Base-by-base conservation (phyloP, 495 filamentous ascomycete genomes). In the Pyronema domesticum region DNA sequence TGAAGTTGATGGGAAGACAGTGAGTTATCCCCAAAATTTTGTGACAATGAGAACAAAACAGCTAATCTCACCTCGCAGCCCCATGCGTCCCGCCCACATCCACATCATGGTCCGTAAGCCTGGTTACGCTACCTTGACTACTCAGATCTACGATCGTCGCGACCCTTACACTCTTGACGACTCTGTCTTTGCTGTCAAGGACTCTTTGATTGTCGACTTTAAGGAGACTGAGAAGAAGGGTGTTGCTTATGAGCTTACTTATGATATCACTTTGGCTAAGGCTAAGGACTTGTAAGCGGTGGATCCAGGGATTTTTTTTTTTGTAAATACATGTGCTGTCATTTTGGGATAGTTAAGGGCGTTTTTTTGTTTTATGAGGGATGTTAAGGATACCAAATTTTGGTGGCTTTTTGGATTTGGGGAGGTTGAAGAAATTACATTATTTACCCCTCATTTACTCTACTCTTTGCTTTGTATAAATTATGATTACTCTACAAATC, bases 61-160 rank as follows among this genome's bases (percentile, higher is more conserved):
- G 6, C 37, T 53, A 70, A 43, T 58, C 82, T 48, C 73, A 86
- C 57, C 81, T 85, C 58, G 71, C 14, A 80, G 89, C 68, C 82
- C 84, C n/a, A 85, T 81, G 73, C 73, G 86, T 23, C 85, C 86
- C 36, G 85, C 82, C 37, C 85, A 89, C 63, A 87, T 93, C 58
- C 85, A 93, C 68, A 82, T 89, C 58, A 80, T 88, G 69, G 80
- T 82, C 68, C 65, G 75, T 18, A 66, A 65, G 8, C 45, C 55
- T 2, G 70, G 66, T 7, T 63, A 67, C 57, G 57, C 79, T 53
- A 67, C 79, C 7, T 67, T 88, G 56, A 78, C 76, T 0, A 87
- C 83, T 11, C 84, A 89, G 66, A 72, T 86, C 45, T 87, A 86
- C 61, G 83, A 88, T 60, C 63, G 73, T 53, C 71, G 76, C 23